Percentiles rank a stretch among this genome's conserved stretches.
Evolutionary conservation across 352 stramenopile species (phyloP).

Genomic region (Phytophthora macrochlamydospora): DNA sequence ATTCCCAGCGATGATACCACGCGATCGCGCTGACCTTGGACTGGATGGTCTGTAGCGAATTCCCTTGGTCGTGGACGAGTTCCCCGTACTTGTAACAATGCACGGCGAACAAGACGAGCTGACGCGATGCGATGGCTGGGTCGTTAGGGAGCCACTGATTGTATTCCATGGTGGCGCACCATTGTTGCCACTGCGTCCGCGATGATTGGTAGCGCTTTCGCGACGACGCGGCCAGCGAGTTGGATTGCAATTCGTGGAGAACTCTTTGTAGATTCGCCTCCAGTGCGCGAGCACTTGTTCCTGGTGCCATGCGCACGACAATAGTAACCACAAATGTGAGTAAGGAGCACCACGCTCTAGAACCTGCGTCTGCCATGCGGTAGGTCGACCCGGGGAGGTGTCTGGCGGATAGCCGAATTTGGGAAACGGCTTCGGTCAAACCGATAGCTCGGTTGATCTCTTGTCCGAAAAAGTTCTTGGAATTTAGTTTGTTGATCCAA

Average conservation of each 20-base stretch:
- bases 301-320: not conserved
- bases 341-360: not conserved
- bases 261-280: not conserved
- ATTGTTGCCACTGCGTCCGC: not conserved
- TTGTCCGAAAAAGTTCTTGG: not conserved
- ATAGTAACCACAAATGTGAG: not conserved
- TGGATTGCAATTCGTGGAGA: not conserved
- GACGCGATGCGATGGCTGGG: not conserved
- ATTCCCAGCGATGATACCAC: conserved; percentile 30
- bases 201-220: not conserved
- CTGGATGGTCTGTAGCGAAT: conserved; percentile 30
- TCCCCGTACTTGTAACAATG: conserved; percentile 14
- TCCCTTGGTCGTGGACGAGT: conserved; percentile 6
- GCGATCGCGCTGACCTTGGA: conserved; percentile 32
- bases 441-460: not conserved
- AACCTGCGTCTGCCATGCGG: not conserved
- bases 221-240: not conserved
- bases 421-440: not conserved
- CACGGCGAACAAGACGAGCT: conserved; percentile 16
- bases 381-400: not conserved
- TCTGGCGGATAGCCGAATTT: not conserved
- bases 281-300: not conserved
- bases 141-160: conserved; percentile 11
- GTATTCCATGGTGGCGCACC: conserved; percentile 7
- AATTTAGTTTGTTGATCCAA: no score